phyloP scores from a whole-genome alignment of 2,329 filamentous ascomycete species.

The Pyricularia pennisetigena region DNA sequence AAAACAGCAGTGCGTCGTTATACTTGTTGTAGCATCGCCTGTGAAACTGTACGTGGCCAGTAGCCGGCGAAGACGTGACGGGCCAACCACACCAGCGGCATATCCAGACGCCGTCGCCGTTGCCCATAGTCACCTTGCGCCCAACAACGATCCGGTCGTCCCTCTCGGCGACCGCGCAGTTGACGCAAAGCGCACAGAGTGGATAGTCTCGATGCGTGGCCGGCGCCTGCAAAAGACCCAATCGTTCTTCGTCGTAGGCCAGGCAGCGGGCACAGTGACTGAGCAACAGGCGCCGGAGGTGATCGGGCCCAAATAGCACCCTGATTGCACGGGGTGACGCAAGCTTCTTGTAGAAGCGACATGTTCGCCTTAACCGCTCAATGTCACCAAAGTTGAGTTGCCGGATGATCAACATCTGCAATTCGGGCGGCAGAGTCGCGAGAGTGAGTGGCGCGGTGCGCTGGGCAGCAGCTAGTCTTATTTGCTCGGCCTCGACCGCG shows the following conservation, averaged over 20 bases:
- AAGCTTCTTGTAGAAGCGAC: constrained; percentile 22
- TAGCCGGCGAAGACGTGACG: constrained; percentile 18
- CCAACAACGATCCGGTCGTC: constrained; percentile 27
- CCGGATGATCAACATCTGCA: constrained; percentile 29
- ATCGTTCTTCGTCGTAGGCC: constrained; percentile 19
- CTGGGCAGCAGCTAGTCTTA: neutral
- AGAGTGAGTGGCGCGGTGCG: constrained; percentile 11
- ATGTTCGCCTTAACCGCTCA: constrained; percentile 30
- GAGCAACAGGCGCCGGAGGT: constrained; percentile 19
- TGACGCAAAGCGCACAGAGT: constrained; percentile 27
- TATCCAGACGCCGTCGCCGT: constrained; percentile 22
- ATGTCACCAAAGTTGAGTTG: constrained; percentile 32
- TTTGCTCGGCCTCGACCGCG: neutral
- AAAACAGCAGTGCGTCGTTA: constrained; percentile 23
- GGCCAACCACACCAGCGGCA: constrained; percentile 36
- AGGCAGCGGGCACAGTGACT: constrained; percentile 31
- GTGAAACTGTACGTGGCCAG: constrained; percentile 29
- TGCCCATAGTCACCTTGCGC: constrained; percentile 25
- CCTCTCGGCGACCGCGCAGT: constrained; percentile 23
- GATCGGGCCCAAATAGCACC: constrained; percentile 22
- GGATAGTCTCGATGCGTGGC: constrained; percentile 22
- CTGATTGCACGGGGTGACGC: constrained; percentile 25
- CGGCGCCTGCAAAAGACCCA: constrained; percentile 21
- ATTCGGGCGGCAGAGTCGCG: constrained; percentile 27
- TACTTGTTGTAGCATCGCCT: constrained; percentile 27